Evolutionary conservation across 805 yeast genomes (phyloP).

Genomic region (Ogataea degrootiae): DNA sequence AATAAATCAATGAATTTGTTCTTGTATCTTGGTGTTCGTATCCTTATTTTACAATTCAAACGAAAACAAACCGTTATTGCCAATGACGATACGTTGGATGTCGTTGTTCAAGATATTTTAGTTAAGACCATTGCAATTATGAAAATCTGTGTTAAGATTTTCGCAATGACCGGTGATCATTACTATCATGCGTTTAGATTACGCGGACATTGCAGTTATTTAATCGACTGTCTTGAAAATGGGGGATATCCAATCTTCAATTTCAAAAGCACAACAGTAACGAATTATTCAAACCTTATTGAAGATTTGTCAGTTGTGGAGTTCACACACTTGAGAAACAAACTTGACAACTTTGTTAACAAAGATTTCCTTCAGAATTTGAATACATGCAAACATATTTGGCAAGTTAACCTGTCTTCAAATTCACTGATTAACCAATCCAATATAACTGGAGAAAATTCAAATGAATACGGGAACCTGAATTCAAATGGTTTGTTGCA

Average conservation of each 20-base stretch:
- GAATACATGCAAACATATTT: not conserved
- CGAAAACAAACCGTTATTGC: not conserved
- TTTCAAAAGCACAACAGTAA: slow-evolving; percentile 3
- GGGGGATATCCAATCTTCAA: slow-evolving; percentile 15
- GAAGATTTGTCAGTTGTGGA: slow-evolving; percentile 1
- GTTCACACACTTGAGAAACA: not conserved
- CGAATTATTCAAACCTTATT: slow-evolving; percentile 3
- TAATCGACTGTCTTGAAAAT: slow-evolving; percentile 14
- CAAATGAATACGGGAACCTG: not conserved
- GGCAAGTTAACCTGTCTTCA: slow-evolving; percentile 2
- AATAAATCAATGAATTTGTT: slow-evolving; percentile 11
- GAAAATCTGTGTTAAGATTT: slow-evolving; percentile 9
- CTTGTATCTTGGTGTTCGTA: slow-evolving; percentile 9
- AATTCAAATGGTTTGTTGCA: not conserved
- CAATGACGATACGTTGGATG: not conserved
- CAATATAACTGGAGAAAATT: not conserved
- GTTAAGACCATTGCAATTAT: slow-evolving; percentile 1
- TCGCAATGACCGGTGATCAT: slow-evolving; percentile 16
- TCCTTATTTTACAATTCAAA: slow-evolving; percentile 4
- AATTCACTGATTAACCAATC: slow-evolving; percentile 1
- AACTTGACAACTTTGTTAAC: slow-evolving; percentile 1
- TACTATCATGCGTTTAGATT: slow-evolving; percentile 14
- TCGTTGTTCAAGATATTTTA: not conserved
- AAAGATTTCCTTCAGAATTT: slow-evolving; percentile 1
- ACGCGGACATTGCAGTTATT: slow-evolving; percentile 6